Base-by-base conservation (phyloP, 176 grass and related monocot species). In the Phragmites australis region DNA sequence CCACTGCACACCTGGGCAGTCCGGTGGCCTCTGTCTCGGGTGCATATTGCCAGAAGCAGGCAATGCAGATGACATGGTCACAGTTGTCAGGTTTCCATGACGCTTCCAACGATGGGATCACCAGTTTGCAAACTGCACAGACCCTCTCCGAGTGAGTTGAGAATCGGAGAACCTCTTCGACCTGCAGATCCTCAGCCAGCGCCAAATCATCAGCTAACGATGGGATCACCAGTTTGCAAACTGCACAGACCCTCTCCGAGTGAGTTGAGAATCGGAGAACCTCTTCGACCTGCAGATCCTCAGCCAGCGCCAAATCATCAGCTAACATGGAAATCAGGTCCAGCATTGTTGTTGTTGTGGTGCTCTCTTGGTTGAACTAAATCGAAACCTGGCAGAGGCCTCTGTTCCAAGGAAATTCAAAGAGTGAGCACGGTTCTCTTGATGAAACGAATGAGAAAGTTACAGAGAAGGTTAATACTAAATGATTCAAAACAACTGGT, bases 281-380 rank as follows among this genome's bases (percentile, higher is more conserved):
- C 80, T 94, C 92, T 70, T 91, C 65, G 47, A 94, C 47, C 70
- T 91, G 92, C 58, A 87, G 22, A 37, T 88, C 81, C 50, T 91
- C 86, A 0, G 92, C 89, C 15, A 91, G 17, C 14, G 27, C 59
- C 8, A 9, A 39, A 59, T 84, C 88, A 74, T 84, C 81, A 42
- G 69, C 80, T 63, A 56, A 40, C 74, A n/a, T 73, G 68, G 21
- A 17, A 3, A 65, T 66, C 16, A 18, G 39, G 40, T 77, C 10
- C 29, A 51, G 29, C 51, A 68, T 84, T 37, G 50, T 43, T 6
- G 21, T 4, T 31, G 6, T 16, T 12, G 14, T 26, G 42, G 9
- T 50, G 29, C 23, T 26, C 41, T 60, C 41, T 19, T 6, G 30
- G 40, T 56, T 40, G 57, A 17, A 17, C 21, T 52, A 16, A 30